Base-by-base conservation (phyloP, 495 filamentous ascomycete genomes). In the Aspergillus indologenus region DNA sequence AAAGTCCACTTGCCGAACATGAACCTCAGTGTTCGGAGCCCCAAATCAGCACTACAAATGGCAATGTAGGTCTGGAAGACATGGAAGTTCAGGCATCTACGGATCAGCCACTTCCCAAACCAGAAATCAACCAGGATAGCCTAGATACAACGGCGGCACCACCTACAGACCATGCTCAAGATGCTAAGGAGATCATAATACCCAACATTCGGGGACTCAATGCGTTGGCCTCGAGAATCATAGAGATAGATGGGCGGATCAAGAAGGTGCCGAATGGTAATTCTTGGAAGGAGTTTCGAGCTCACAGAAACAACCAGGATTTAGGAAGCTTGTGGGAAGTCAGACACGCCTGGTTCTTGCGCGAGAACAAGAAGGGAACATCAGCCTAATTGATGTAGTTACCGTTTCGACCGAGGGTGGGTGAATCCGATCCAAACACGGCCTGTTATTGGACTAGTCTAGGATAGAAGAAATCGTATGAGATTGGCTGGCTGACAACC, bases 241-340 rank as follows among this genome's bases (percentile, higher is more conserved):
- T 82, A 9, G 69, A 75, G 51, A 63, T 75, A 24, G 79, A 84
- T 52, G 74, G 75, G 3, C 73, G 78, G 19, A 56, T 74, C 11
- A 60, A 45, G 11, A 45, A 65, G 2, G 43, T 59, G n/a, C 64
- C 65, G 0, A 72, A 68, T 45, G 65, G 68, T 1, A 84, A 82
- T 68, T 65, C 78, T 6, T 85, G 81, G 81, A 81, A 82, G 59
- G 68, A 72, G 31, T 59, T 83, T 45, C 79, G 82, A 6, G 77
- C 72, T 47, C 75, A 74, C 31, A 71, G 82, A 22, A 66, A 79
- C 29, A 81, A 85, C 31, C 81, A 85, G 66, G 82, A 84, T 53
- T 78, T 83, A 61, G 82, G 82, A 7, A 79, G 69, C 53, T 70
- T 83, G 11, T 85, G 75, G 65, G 82, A 84, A 57, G 68, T 84